Evolutionary conservation across 2,329 filamentous ascomycete genomes (phyloP), one percentile per base, ranked within the genome.

Genomic region (Cytospora chrysosperma): DNA sequence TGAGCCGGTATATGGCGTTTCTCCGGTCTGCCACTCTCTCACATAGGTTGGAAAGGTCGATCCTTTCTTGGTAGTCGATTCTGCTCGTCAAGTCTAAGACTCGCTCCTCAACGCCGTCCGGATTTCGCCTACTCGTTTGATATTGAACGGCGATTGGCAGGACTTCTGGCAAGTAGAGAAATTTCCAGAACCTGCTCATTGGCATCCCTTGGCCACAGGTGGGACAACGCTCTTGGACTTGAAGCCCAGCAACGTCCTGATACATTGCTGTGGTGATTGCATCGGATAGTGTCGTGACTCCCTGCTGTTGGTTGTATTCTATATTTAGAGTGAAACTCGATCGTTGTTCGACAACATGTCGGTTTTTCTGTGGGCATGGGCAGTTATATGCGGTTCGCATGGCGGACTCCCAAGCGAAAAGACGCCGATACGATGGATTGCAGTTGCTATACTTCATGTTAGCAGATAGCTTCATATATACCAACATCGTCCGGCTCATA

Each of bases 111-210:
- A 34, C 12, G 32, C 32, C 32, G 4, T 34, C 2, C 32, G 32
- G 9, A 34, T 34, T 24, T 24, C 4, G 2, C 12, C 21, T 8
- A 0, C 2, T 15, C 32, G n/a, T 24, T 5, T 12, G 2, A 17
- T 52, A 17, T 12, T 8, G 1, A 6, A 54, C 15, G 6, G 21
- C 1, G 9, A 60, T 21, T 19, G 34, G 2, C 13, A 60, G 24
- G n/a, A 60, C 8, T 13, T 61, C 58, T 55, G 58, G 58, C 26
- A 61, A 32, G 19, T 55, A 54, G 28, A 24, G 17, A 17, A 61
- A 49, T 15, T 58, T 58, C 2, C 10, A 4, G 17, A 58, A 58
- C 5, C 2, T 17, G 28, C 27, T 34, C 24, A 19, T 26, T 19
- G 15, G 7, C 4, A 4, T 24, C 9, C 43, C 9, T 19, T 12